Conservation (phyloP, 1,284 basidiomycete genomes). For the Boletus sp. region DNA sequence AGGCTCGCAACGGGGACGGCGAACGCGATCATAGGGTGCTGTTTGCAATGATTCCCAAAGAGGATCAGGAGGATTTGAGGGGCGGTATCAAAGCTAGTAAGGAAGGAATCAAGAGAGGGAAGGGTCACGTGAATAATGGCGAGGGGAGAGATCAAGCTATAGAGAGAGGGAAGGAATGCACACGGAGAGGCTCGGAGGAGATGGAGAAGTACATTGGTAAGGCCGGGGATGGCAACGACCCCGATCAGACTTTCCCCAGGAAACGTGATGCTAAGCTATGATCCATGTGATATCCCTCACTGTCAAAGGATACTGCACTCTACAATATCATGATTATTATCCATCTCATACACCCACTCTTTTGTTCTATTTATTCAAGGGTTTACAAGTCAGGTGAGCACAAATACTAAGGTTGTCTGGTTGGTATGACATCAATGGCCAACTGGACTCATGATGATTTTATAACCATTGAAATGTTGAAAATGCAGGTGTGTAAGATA, state of each 20-base stretch:
- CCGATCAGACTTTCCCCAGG: conserved; percentile 4
- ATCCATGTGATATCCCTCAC: conserved; percentile 10
- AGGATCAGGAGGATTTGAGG: background rate
- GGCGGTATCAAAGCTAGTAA: conserved; percentile 1
- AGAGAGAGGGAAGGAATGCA: conserved; percentile 4
- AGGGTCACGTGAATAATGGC: background rate
- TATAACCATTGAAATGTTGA: too few species aligned
- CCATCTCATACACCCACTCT: background rate
- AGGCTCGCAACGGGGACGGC: background rate
- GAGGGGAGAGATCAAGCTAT: conserved; percentile 7
- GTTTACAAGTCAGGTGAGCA: too few species aligned
- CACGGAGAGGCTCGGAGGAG: conserved; percentile 6
- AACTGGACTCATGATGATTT: too few species aligned
- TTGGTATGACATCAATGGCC: too few species aligned
- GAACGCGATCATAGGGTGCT: conserved; percentile 4
- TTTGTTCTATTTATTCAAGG: background rate
- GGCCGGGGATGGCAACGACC: conserved; percentile 6
- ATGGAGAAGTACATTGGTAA: conserved; percentile 7
- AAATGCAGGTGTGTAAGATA: too few species aligned
- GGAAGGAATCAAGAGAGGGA: conserved; percentile 1
- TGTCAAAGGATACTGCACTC: background rate
- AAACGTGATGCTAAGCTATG: conserved; percentile 27
- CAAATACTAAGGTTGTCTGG: too few species aligned
- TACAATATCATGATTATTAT: background rate
- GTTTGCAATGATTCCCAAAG: conserved; percentile 9